A percentile compares a stretch with the other conserved stretches of the same genome.
phyloP scores from a whole-genome alignment of 129 eudicot genomes.

The Scalesia atractyloides region DNA sequence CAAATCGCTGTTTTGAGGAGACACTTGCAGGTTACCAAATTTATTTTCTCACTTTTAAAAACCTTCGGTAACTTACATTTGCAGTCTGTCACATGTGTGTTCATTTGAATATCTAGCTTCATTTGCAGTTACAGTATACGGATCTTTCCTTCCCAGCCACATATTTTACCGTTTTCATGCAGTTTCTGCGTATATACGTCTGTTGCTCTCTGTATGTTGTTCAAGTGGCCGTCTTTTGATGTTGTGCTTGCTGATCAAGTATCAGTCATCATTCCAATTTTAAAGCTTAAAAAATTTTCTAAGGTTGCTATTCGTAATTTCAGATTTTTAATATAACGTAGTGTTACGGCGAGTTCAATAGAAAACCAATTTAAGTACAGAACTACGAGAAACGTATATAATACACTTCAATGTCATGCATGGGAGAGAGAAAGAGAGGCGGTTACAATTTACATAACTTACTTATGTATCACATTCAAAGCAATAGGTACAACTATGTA shows the following conservation, averaged over 20 bases:
- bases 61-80: conserved; percentile 1
- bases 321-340: background rate
- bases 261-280: conserved; percentile 80
- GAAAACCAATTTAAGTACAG: background rate
- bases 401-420: no score
- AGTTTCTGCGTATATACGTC: conserved; percentile 86
- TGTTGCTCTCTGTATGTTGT: conserved; percentile 81
- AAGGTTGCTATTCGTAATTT: conserved; percentile 50
- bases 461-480: no score
- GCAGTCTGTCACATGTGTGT: no score
- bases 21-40: conserved; percentile 60
- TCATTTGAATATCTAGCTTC: conserved; percentile 49
- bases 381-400: background rate
- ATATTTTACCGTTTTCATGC: conserved; percentile 90
- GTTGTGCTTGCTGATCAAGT: conserved; percentile 89
- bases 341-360: background rate
- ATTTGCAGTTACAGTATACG: conserved; percentile 87
- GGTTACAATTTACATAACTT: no score
- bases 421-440: no score
- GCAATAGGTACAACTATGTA: no score
- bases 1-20: conserved; percentile 94
- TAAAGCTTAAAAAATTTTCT: conserved; percentile 73
- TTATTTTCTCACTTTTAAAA: background rate
- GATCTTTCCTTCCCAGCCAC: conserved; percentile 91
- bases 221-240: conserved; percentile 77